Percentiles rank a stretch among this genome's conserved stretches.
phyloP scores from a whole-genome alignment of 1,284 basidiomycete genomes.

The Schizophyllum amplum region DNA sequence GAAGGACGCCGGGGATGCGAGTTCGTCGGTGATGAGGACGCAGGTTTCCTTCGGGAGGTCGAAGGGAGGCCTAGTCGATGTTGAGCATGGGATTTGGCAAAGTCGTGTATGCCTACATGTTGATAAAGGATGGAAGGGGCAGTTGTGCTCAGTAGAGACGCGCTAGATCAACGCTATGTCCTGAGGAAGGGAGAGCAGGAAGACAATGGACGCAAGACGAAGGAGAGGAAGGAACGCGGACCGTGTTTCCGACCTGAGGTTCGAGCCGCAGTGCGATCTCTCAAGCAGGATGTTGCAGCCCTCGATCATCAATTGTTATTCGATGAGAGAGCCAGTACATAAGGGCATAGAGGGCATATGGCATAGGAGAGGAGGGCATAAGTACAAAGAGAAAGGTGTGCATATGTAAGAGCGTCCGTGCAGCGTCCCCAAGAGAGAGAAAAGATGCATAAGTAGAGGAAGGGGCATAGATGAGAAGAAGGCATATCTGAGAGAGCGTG shows the following conservation, averaged over 20 bases:
- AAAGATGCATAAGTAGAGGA: neutral
- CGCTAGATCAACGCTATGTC: too few relatives aligned
- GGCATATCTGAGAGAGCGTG: neutral
- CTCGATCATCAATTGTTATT: neutral
- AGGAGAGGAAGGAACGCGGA: too few relatives aligned
- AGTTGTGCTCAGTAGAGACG: too few relatives aligned
- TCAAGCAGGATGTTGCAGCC: neutral
- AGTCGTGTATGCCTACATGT: neutral
- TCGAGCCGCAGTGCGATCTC: neutral
- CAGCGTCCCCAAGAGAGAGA: neutral
- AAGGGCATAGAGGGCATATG: neutral
- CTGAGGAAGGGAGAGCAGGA: too few relatives aligned
- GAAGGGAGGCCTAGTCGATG: constrained; percentile 29
- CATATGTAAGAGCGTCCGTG: neutral
- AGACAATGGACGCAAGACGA: too few relatives aligned
- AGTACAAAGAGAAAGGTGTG: neutral
- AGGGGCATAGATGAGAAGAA: neutral
- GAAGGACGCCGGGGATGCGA: constrained; percentile 61
- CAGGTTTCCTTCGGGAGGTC: constrained; percentile 38
- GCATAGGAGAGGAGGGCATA: neutral
- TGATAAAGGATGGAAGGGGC: neutral
- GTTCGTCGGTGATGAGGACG: constrained; percentile 57
- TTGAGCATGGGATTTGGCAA: neutral
- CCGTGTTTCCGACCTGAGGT: neutral
- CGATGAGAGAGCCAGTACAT: neutral